A percentile compares a stretch with the other conserved stretches of the same genome.
These are phyloP conservation scores for Venustampulla echinocandica DNA, from an alignment of 495 filamentous ascomycete species.

Conservation along the genomic window DNA sequence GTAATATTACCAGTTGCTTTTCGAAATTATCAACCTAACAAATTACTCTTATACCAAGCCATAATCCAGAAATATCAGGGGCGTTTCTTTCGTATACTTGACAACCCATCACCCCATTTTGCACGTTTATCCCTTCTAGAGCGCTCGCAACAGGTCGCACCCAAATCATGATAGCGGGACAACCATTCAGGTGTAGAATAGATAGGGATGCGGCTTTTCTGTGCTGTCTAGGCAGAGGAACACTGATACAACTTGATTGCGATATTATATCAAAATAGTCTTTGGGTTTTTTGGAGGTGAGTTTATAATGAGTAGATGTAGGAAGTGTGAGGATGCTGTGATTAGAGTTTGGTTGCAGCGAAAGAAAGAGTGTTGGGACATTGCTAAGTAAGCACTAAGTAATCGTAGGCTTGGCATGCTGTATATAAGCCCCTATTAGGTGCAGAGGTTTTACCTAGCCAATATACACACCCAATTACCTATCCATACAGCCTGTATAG, in stretches of 20 bases:
- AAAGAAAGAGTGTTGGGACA: no score
- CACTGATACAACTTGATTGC: background rate
- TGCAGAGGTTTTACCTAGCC: no score
- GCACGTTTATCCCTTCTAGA: background rate
- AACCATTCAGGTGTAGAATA: background rate
- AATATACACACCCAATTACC: no score
- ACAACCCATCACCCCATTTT: background rate
- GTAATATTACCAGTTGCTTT: background rate
- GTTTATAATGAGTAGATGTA: background rate
- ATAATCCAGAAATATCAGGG: background rate
- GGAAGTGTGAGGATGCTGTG: background rate
- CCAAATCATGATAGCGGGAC: background rate
- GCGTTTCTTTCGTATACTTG: background rate
- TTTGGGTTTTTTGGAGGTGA: background rate
- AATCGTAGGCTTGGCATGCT: no score
- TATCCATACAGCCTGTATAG: no score
- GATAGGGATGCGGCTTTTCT: background rate
- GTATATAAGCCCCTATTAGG: no score
- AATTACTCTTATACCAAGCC: background rate
- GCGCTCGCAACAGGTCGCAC: background rate
- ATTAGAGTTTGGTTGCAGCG: background rate
- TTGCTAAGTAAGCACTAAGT: no score
- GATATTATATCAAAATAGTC: background rate
- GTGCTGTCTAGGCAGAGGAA: background rate
- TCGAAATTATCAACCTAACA: background rate